A percentile compares a stretch with the other conserved stretches of the same genome.
phyloP scores from a whole-genome alignment of 345 rosid species.

The Laguncularia racemosa region DNA sequence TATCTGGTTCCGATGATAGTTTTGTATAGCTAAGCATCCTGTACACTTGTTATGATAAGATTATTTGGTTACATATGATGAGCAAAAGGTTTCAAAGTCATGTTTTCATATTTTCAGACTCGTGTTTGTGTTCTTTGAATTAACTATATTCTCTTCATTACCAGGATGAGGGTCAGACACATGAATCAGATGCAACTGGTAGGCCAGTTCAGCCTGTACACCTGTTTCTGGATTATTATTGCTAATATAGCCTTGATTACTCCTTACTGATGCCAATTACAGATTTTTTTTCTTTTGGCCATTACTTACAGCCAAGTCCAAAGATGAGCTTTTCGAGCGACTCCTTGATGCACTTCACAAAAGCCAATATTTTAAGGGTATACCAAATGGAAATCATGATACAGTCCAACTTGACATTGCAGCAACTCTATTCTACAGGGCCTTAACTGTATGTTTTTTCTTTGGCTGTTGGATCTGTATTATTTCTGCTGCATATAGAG shows the following conservation, averaged over 20 bases:
- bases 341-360: conserved; percentile 80
- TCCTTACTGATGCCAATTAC: not conserved
- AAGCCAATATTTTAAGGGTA: conserved; percentile 37
- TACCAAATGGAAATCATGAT: conserved; percentile 61
- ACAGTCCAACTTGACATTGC: conserved; percentile 64
- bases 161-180: conserved; percentile 29
- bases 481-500: no score
- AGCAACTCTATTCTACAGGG: conserved; percentile 59
- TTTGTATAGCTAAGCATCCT: no score
- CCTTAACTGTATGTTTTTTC: conserved; percentile 43
- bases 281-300: conserved; percentile 7
- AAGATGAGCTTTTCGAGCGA: conserved; percentile 76
- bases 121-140: no score
- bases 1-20: no score
- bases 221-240: not conserved
- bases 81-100: not conserved
- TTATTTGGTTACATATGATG: not conserved
- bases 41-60: no score
- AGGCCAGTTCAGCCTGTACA: not conserved
- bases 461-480: conserved; percentile 2
- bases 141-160: conserved; percentile 6
- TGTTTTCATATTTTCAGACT: not conserved
- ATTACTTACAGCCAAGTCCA: conserved; percentile 44
- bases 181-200: conserved; percentile 24
- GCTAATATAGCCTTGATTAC: not conserved